A percentile compares a stretch with the other conserved stretches of the same genome.
These are phyloP conservation scores for Peronospora farinosa DNA, from an alignment of 352 stramenopile genomes.

Conservation along the genomic window DNA sequence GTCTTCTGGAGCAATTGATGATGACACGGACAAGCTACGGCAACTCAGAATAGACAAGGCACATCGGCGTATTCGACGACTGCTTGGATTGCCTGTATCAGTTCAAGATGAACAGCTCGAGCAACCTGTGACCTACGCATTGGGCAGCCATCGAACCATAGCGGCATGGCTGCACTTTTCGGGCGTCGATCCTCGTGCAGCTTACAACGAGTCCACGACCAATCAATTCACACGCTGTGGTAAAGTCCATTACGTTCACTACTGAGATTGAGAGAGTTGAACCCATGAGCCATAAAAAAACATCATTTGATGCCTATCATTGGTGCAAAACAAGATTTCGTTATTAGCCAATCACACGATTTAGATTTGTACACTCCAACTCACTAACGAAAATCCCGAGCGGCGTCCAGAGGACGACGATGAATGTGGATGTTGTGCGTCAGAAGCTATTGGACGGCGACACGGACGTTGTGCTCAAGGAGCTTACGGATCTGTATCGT, in stretches of 20 bases:
- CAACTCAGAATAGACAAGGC: slow-evolving; percentile 25
- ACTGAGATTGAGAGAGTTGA: slow-evolving; percentile 19
- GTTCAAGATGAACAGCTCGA: slow-evolving; percentile 26
- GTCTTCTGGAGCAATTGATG: slow-evolving; percentile 9
- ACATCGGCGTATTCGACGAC: slow-evolving; percentile 57
- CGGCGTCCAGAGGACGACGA: slow-evolving; percentile 29
- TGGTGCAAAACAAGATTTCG: slow-evolving; percentile 5
- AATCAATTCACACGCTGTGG: slow-evolving; percentile 79
- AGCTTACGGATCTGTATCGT: slow-evolving; percentile 83
- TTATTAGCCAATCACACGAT: slow-evolving; percentile 6
- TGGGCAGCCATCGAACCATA: slow-evolving; percentile 47
- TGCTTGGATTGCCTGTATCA: slow-evolving; percentile 51
- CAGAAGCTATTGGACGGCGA: slow-evolving; percentile 82
- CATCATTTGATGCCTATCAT: not conserved
- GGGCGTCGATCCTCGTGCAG: slow-evolving; percentile 42
- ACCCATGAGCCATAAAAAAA: not conserved
- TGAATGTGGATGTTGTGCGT: slow-evolving; percentile 85
- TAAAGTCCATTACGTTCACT: slow-evolving; percentile 57
- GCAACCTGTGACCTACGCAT: slow-evolving; percentile 36
- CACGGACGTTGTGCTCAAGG: slow-evolving; percentile 64
- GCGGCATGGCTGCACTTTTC: slow-evolving; percentile 61
- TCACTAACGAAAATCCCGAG: slow-evolving; percentile 13
- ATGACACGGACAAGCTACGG: slow-evolving; percentile 15
- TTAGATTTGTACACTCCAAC: not conserved
- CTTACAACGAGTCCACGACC: slow-evolving; percentile 77